A percentile compares a stretch with the other conserved stretches of the same genome.
Conservation (phyloP, 805 yeast genomes). For the Cyberlindnera lachancei region DNA sequence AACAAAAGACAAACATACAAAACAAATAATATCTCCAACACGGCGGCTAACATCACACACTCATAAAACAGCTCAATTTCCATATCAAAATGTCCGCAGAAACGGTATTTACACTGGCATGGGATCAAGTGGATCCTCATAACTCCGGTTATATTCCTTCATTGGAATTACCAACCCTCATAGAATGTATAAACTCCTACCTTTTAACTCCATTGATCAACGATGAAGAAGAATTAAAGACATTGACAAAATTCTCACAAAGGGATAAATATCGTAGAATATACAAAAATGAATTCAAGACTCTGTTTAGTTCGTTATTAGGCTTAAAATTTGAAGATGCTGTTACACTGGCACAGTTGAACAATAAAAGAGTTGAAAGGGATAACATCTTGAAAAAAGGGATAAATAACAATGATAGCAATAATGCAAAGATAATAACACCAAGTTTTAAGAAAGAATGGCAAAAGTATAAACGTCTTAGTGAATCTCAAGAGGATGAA, state of each 20-base stretch:
- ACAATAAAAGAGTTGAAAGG: conserved; percentile 4
- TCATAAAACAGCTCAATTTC: too few relatives aligned
- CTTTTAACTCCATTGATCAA: conserved; percentile 19
- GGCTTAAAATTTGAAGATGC: conserved; percentile 27
- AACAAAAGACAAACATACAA: too few relatives aligned
- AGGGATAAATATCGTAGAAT: conserved; percentile 25
- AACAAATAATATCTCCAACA: too few relatives aligned
- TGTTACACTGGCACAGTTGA: conserved; percentile 13
- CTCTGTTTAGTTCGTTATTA: conserved; percentile 24
- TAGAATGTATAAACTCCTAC: conserved; percentile 17
- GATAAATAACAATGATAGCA: conserved; percentile 1
- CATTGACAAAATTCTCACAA: conserved; percentile 23
- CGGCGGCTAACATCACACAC: too few relatives aligned
- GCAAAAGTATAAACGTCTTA: conserved; percentile 13
- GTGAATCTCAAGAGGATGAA: conserved; percentile 20
- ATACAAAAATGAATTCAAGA: conserved; percentile 25
- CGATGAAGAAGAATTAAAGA: conserved; percentile 20
- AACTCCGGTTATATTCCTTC: conserved; percentile 14
- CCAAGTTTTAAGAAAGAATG: conserved; percentile 18
- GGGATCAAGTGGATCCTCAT: conserved; percentile 17
- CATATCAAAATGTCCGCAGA: too few relatives aligned
- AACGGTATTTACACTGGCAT: conserved; percentile 8
- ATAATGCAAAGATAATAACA: conserved; percentile 2
- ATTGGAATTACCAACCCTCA: conserved; percentile 15
- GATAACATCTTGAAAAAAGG: not conserved